Evolutionary conservation across 192 early-diverging fungal species (phyloP), one percentile per base, ranked within the genome.

Genomic region (Rhizoclosmatium sp.): DNA sequence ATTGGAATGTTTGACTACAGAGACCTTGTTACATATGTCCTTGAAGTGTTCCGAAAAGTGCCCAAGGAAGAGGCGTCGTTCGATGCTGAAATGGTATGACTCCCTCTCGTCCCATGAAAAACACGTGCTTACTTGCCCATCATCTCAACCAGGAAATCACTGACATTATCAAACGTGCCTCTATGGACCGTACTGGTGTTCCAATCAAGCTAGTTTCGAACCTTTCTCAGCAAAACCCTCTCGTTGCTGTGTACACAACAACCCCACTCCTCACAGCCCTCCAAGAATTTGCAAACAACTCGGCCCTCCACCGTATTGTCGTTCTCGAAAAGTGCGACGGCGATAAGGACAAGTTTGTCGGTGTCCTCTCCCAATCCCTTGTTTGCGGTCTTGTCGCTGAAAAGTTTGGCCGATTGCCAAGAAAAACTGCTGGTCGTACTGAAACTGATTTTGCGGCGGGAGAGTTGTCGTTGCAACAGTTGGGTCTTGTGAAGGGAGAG

Each of bases 1-100:
- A 47, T 88, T 44, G 88, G 88, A 19, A 84, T 85, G 85, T 68
- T 89, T 58, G 88, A 89, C 73, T 88, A 86, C 75, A 46, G 85
- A n/a, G 88, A 89, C 60, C 73, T 89, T 19, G 86, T 88, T 1
- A 78, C 84, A 4, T 85, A 83, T 67, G 81, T 89, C 10, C 78
- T 89, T 47, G 58, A 75, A 19, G 85, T 87, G 19, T 78, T 89
- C 39, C 82, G 82, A 58, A 89, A 86, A 62, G 80, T 88, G 16
- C 79, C 86, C 2, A 64, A 76, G 21, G 51, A 73, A 44, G 41
- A 7, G 2, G 39, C 59, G 0, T 12, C 64, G 14, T 47, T 76
- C 12, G 81, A 88, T 51, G 76, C 83, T 4, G 78, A 71, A 16
- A 71, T 83, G 83, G 82, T 83, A 59, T 1, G 73, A 21, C 31